phyloP scores from a whole-genome alignment of 2,329 filamentous ascomycete genomes.

The Beauveria brongniartii region DNA sequence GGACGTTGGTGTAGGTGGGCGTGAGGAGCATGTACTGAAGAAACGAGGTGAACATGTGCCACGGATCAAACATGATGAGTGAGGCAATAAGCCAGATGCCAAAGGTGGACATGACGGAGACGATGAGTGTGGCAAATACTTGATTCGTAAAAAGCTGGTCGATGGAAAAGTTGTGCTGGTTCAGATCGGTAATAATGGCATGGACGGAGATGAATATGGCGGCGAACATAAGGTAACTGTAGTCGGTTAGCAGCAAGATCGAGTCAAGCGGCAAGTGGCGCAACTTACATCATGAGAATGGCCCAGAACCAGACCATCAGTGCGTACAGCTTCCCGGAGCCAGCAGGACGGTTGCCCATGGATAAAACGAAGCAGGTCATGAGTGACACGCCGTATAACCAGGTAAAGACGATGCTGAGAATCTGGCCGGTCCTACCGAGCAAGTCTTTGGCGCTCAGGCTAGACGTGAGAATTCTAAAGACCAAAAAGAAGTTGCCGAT shows the following conservation, averaged over 20 bases:
- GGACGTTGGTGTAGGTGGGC: conserved; percentile 94
- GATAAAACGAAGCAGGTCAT: conserved; percentile 93
- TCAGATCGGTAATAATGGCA: conserved; percentile 67
- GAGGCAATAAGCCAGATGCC: conserved; percentile 88
- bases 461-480: conserved; percentile 91
- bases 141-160: conserved; percentile 73
- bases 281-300: conserved; percentile 75
- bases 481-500: conserved; percentile 99
- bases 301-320: conserved; percentile 99
- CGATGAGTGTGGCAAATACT: conserved; percentile 87
- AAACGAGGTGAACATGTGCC: conserved; percentile 98
- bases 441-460: conserved; percentile 60
- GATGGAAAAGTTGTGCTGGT: conserved; percentile 55
- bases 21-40: conserved; percentile 91
- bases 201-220: conserved; percentile 89
- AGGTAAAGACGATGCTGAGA: conserved; percentile 85
- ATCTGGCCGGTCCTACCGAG: conserved; percentile 72
- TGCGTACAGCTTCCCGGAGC: conserved; percentile 88
- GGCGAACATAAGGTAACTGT: conserved; percentile 83
- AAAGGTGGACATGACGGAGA: conserved; percentile 87
- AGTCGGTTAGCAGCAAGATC: conserved; percentile 16
- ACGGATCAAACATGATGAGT: conserved; percentile 92
- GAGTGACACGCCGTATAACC: conserved; percentile 86
- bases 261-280: background rate
- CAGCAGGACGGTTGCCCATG: conserved; percentile 88